These are phyloP conservation scores for Aegilops longissima DNA, from an alignment of 176 grass and related monocot species.

Conservation along the genomic window DNA sequence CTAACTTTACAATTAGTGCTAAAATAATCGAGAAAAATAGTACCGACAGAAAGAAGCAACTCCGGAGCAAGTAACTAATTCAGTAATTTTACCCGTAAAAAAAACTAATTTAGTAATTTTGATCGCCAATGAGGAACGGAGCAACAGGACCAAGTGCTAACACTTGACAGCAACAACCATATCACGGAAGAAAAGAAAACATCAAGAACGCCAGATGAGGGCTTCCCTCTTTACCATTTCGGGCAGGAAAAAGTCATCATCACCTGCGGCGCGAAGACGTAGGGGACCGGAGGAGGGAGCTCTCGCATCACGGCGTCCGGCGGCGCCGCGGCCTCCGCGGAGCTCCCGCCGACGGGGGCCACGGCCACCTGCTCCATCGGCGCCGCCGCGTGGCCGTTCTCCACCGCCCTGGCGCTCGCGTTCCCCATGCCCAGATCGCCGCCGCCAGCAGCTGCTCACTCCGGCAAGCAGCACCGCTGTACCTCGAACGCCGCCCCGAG, in stretches of 20 bases:
- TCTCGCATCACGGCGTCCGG: slow-evolving; percentile 48
- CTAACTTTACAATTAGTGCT: neutral
- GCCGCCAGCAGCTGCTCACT: neutral
- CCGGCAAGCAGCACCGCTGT: neutral
- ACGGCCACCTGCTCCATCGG: neutral
- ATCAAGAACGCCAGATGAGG: slow-evolving; percentile 13
- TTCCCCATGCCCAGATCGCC: slow-evolving; percentile 66
- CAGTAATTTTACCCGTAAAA: neutral
- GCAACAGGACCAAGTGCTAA: neutral
- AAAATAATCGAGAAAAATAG: neutral
- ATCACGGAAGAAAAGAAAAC: neutral
- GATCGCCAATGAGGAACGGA: neutral
- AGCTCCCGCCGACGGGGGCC: neutral
- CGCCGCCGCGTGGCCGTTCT: slow-evolving; percentile 49
- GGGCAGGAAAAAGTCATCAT: neutral
- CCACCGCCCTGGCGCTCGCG: slow-evolving; percentile 52
- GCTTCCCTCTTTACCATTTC: neutral
- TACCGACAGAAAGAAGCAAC: neutral
- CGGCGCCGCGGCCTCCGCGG: neutral
- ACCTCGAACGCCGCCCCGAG: neutral
- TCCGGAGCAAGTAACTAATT: neutral
- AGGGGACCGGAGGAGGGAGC: slow-evolving; percentile 46
- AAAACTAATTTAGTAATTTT: neutral
- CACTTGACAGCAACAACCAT: neutral
- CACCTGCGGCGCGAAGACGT: slow-evolving; percentile 67